Percentiles rank a stretch among this genome's conserved stretches.
These are phyloP conservation scores for Apiotrichum laibachii DNA, from an alignment of 1,284 basidiomycete genomes.

Conservation along the genomic window DNA sequence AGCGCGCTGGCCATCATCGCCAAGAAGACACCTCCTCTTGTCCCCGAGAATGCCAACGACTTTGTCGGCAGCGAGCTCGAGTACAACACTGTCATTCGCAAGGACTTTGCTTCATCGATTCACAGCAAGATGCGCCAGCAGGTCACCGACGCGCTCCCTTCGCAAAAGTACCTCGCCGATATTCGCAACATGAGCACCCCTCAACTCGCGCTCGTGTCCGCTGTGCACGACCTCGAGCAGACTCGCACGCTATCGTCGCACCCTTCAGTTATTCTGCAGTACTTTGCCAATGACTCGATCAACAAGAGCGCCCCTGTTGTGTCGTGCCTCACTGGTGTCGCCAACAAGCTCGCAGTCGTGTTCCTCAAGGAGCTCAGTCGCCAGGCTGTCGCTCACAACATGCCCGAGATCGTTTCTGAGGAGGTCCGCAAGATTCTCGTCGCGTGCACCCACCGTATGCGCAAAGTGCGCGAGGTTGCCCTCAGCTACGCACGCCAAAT, in stretches of 20 bases:
- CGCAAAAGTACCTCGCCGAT: conserved; percentile 63
- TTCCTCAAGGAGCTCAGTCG: conserved; percentile 67
- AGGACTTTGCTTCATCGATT: conserved; percentile 77
- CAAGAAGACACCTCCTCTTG: conserved; percentile 78
- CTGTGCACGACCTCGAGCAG: conserved; percentile 85
- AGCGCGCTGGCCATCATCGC: conserved; percentile 78
- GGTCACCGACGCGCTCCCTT: conserved; percentile 66
- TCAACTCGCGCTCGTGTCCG: conserved; percentile 81
- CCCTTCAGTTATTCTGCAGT: conserved; percentile 78
- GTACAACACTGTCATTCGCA: conserved; percentile 88
- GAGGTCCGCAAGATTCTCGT: conserved; percentile 77
- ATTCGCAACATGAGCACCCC: conserved; percentile 73
- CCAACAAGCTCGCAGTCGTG: conserved; percentile 65
- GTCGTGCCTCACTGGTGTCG: conserved; percentile 75
- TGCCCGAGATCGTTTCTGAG: conserved; percentile 67
- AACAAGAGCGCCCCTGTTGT: conserved; percentile 60
- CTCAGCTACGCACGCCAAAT: conserved; percentile 78
- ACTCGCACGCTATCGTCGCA: conserved; percentile 77
- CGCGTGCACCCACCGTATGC: conserved; percentile 76
- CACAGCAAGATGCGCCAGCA: conserved; percentile 64
- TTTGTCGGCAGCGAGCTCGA: conserved; percentile 85
- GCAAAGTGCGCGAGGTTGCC: conserved; percentile 77
- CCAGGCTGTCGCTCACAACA: conserved; percentile 72
- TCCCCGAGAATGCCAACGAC: conserved; percentile 78
- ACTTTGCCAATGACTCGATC: conserved; percentile 85